Evolutionary conservation across 768 basidiomycete species (phyloP), one percentile per base, ranked within the genome.

Genomic region (Pleurotus eryngii): DNA sequence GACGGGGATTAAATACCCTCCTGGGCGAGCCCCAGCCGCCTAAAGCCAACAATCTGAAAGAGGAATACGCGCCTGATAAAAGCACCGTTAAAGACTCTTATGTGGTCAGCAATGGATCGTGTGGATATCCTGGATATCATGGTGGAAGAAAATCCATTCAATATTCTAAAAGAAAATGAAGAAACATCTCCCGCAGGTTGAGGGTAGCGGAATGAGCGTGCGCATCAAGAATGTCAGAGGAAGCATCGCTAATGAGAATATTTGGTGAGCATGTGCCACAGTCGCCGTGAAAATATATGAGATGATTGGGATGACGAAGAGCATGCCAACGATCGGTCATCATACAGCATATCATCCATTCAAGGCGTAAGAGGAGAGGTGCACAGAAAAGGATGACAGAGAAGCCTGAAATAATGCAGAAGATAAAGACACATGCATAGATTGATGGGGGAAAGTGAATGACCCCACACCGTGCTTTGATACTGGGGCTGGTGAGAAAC

Each of bases 341-440:
- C 17, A 53, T 39, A 35, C 22, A 53, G 51, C 51, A 53, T n/a
- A 53, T 53, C 51, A 53, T 53, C 51, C 40, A 14, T 35, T 22
- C 51, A 53, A 37, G 24, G 51, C 22, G 40, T 20, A 24, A 26
- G 51, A 30, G 39, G 37, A 53, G 51, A 53, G 37, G 3, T 17
- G 22, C 15, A 53, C 40, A 20, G 15, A 53, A 53, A 20, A 22
- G 38, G 51, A 53, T 53, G 51, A 53, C 51, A 53, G n/a, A 40
- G 51, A 53, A 53, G 51, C n/a, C 35, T 8, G 8, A 53, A 40
- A 14, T 37, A 40, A 22, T 24, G 22, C 38, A 39, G 40, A 40
- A 8, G 22, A 14, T 15, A 38, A 24, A 24, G 40, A 14, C 51
- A 53, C 51, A 53, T 53, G 51, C 51, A 20, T 42, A 40, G 37